These are phyloP conservation scores for Citrullus colocynthis DNA, from an alignment of 306 rosid species.

Conservation along the genomic window DNA sequence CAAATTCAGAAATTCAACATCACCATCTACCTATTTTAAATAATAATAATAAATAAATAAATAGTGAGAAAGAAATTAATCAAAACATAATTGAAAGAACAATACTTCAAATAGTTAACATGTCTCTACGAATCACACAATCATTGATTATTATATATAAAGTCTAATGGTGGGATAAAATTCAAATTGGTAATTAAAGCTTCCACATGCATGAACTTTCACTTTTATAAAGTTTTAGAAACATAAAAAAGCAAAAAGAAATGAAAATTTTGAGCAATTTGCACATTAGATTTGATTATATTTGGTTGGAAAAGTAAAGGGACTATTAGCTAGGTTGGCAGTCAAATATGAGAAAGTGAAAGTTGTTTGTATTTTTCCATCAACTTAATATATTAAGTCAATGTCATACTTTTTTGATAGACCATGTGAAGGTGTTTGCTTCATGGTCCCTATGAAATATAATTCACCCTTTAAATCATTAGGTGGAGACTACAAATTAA, in stretches of 20 bases:
- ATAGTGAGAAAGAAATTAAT: no score
- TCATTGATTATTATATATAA: not conserved
- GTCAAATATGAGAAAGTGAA: slow-evolving; percentile 7
- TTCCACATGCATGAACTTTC: not conserved
- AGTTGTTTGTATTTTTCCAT: slow-evolving; percentile 1
- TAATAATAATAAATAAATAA: no score
- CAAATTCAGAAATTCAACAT: no score
- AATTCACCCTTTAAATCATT: not conserved
- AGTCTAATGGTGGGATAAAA: not conserved
- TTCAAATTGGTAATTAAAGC: not conserved
- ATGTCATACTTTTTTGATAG: not conserved
- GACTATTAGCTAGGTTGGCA: not conserved
- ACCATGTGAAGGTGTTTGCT: slow-evolving; percentile 1
- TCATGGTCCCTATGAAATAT: not conserved
- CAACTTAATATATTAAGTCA: not conserved
- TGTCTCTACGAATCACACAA: not conserved
- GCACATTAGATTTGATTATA: not conserved
- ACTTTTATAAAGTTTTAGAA: not conserved
- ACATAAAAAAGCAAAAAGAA: not conserved
- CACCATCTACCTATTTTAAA: no score
- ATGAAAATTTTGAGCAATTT: not conserved
- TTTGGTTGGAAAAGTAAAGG: not conserved
- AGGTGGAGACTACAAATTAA: not conserved
- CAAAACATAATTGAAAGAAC: no score
- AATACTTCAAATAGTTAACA: no score